Evolutionary conservation across 768 basidiomycete genomes (phyloP).

Genomic region (Collybiopsis confluens): DNA sequence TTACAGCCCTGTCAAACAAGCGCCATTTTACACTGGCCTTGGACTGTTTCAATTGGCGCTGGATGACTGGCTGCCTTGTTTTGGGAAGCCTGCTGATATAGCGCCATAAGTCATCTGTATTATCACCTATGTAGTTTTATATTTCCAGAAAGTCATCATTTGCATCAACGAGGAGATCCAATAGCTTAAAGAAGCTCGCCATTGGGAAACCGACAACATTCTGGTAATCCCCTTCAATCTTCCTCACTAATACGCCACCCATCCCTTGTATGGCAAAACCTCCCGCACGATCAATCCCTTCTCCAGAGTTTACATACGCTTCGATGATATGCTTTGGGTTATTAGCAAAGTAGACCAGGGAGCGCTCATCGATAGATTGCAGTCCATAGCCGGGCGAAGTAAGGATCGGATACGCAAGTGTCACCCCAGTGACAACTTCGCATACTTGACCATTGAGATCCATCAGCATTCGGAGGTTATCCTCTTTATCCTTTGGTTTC

Average conservation of each 20-base stretch:
- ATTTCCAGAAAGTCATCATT: slow-evolving; percentile 68
- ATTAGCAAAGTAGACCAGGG: slow-evolving; percentile 73
- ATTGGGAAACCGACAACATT: slow-evolving; percentile 94
- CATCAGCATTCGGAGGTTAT: slow-evolving; percentile 83
- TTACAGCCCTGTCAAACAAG: slow-evolving; percentile 42
- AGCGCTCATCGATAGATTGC: slow-evolving; percentile 80
- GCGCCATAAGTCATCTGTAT: neutral
- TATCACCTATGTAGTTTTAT: slow-evolving; percentile 14
- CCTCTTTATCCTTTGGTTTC: slow-evolving; percentile 76
- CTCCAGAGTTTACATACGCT: slow-evolving; percentile 82
- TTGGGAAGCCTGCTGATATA: slow-evolving; percentile 8
- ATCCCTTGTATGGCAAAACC: slow-evolving; percentile 94
- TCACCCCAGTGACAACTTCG: slow-evolving; percentile 90
- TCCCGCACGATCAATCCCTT: slow-evolving; percentile 86
- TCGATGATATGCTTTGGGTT: slow-evolving; percentile 53
- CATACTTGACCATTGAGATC: slow-evolving; percentile 84
- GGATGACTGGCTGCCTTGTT: slow-evolving; percentile 47
- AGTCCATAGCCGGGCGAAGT: slow-evolving; percentile 70
- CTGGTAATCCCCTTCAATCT: slow-evolving; percentile 85
- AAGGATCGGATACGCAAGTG: slow-evolving; percentile 76
- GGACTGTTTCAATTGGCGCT: slow-evolving; percentile 41
- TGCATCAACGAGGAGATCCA: slow-evolving; percentile 69
- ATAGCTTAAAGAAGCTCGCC: slow-evolving; percentile 73
- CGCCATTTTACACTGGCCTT: slow-evolving; percentile 43
- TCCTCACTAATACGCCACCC: slow-evolving; percentile 76